A percentile compares a stretch with the other conserved stretches of the same genome.
These are phyloP conservation scores for Cantharellus cinnabarinus DNA, from an alignment of 768 basidiomycete species.

Conservation along the genomic window DNA sequence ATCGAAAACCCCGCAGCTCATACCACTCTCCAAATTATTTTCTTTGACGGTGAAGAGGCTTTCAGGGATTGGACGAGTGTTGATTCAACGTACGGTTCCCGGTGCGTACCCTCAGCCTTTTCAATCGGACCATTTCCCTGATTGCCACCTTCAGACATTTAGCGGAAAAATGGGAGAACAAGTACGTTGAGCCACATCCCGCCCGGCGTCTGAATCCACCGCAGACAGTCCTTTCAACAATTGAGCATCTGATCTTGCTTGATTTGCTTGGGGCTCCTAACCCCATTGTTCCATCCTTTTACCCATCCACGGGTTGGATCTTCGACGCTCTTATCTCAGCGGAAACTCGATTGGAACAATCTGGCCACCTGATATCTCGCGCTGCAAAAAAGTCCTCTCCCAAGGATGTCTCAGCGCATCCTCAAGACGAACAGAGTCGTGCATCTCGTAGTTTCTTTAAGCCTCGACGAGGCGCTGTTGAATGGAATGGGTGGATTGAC, in stretches of 20 bases:
- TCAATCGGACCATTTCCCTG: neutral
- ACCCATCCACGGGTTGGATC: constrained; percentile 78
- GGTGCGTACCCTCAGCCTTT: constrained; percentile 26
- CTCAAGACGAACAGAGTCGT: constrained; percentile 1
- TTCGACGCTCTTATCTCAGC: constrained; percentile 54
- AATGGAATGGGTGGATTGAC: constrained; percentile 41
- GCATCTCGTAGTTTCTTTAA: constrained; percentile 38
- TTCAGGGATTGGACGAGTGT: constrained; percentile 73
- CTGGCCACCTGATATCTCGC: constrained; percentile 29
- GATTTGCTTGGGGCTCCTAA: constrained; percentile 70
- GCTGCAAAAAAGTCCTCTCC: neutral
- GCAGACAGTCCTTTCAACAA: constrained; percentile 46
- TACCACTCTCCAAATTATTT: constrained; percentile 77
- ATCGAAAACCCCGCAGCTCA: constrained; percentile 45
- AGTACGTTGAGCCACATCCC: constrained; percentile 38
- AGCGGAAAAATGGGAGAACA: constrained; percentile 61
- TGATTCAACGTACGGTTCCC: constrained; percentile 90
- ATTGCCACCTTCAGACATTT: constrained; percentile 41
- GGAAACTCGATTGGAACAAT: constrained; percentile 50
- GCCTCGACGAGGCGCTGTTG: constrained; percentile 3
- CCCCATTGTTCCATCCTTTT: constrained; percentile 65
- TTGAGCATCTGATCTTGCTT: constrained; percentile 82
- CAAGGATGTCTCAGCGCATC: neutral
- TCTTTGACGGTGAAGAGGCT: constrained; percentile 97
- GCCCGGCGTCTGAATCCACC: constrained; percentile 24